phyloP scores from a whole-genome alignment of 495 filamentous ascomycete genomes.

The Hypoxylon lenormandii region DNA sequence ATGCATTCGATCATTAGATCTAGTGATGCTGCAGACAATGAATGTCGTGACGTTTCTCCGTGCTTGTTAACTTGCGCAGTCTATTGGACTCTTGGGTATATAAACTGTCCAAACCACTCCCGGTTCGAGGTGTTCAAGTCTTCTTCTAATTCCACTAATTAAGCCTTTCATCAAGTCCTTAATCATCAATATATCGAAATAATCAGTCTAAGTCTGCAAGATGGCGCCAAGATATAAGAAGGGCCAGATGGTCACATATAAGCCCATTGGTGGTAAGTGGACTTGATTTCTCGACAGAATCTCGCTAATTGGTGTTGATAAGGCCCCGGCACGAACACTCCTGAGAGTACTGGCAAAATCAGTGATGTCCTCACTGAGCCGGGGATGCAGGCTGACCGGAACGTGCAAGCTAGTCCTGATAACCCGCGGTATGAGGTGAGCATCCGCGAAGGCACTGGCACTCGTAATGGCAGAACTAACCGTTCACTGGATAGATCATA shows the following conservation, averaged over 20 bases:
- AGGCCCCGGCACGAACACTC: slow-evolving; percentile 56
- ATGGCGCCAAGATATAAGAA: slow-evolving; percentile 43
- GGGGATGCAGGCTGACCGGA: slow-evolving; percentile 50
- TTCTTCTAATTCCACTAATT: neutral
- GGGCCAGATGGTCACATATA: slow-evolving; percentile 54
- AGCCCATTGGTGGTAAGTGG: slow-evolving; percentile 52
- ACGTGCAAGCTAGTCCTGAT: slow-evolving; percentile 54
- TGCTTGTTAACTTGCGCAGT: slow-evolving; percentile 16
- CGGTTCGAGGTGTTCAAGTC: neutral
- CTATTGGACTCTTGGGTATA: slow-evolving; percentile 9
- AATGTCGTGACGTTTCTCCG: slow-evolving; percentile 31
- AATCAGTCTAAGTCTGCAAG: neutral
- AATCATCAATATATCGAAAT: neutral
- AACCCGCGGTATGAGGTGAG: slow-evolving; percentile 56
- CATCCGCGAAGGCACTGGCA: neutral
- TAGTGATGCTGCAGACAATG: slow-evolving; percentile 30
- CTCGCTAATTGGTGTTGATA: slow-evolving; percentile 16
- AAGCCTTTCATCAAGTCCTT: neutral
- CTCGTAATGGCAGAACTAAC: slow-evolving; percentile 1
- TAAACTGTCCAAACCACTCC: slow-evolving; percentile 1
- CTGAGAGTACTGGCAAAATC: slow-evolving; percentile 53
- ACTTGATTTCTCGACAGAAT: neutral
- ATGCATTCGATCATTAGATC: slow-evolving; percentile 32
- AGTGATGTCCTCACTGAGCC: slow-evolving; percentile 54
- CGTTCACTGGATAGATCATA: slow-evolving; percentile 45